Base-by-base conservation (phyloP, 352 stramenopile genomes). In the Phytophthora multivora region DNA sequence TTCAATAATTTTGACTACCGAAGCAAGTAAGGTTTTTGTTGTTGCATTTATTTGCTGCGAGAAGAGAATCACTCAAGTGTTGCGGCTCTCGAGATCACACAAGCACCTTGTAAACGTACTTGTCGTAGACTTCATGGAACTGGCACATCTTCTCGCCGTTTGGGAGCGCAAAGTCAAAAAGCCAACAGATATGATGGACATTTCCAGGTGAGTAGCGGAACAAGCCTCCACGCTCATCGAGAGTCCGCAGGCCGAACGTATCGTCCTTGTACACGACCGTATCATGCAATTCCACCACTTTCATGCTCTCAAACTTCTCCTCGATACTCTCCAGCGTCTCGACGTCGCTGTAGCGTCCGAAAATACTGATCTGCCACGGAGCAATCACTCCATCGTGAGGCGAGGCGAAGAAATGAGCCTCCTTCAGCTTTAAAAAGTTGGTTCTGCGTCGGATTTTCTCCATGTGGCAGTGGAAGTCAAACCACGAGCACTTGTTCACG, bases 401-500 rank as follows among this genome's bases (percentile, higher is more conserved):
- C 0, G 73, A 85, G 0, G 66, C 61, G 45, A 85, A 79, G 59
- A 82, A 78, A 40, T 75, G 67, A 7, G 73, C 73, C 30, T 57
- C 63, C 7, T 58, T 33, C 16, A 77, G 36, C 11, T 63, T 74
- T 11, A 68, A 57, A 38, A 72, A 75, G 51, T 85, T 85, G 49
- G n/a, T n/a, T 31, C 69, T 71, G 36, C 72, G 70, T 2, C 72
- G 28, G 59, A 19, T 58, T 46, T 28, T 67, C 41, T 15, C 78
- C 52, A 16, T 62, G 47, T 43, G 45, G 23, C 38, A 59, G 13
- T 62, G 35, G 35, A 59, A 16, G 10, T 51, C 36, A 5, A 39
- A 30, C 10, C 19, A 33, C 23, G 35, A 40, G 10, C 41, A 65
- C 3, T 9, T 19, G 38, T 51, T 63, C 10, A 69, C 48, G 40